Evolutionary conservation across 441 rosid species (phyloP).

Genomic region (Biscutella auriculata): DNA sequence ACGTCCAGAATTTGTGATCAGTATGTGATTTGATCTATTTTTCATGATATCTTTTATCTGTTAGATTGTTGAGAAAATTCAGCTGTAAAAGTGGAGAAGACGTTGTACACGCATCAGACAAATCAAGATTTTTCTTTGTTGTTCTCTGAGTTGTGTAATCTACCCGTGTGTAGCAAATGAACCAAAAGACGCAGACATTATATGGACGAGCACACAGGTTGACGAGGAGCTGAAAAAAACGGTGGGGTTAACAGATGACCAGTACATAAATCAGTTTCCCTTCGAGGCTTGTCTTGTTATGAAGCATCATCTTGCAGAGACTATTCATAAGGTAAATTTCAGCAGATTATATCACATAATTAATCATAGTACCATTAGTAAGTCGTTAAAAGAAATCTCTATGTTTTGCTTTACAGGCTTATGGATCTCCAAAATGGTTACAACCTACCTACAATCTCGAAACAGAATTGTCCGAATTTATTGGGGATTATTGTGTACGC

Average conservation of each 20-base stretch:
- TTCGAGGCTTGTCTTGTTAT: conserved; percentile 90
- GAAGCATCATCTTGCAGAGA: conserved; percentile 97
- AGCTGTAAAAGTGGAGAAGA: not conserved
- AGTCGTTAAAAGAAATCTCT: not conserved
- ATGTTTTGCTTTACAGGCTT: conserved; percentile 39
- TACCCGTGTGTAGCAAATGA: conserved; percentile 45
- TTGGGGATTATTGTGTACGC: conserved; percentile 63
- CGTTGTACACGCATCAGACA: not conserved
- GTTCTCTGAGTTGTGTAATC: conserved; percentile 1
- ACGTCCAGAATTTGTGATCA: conserved; percentile 67
- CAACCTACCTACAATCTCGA: conserved; percentile 90
- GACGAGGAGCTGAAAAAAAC: conserved; percentile 65
- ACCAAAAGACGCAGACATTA: conserved; percentile 70
- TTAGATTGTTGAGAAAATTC: not conserved
- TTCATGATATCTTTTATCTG: not conserved
- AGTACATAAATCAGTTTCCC: conserved; percentile 76
- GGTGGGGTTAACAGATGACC: conserved; percentile 64
- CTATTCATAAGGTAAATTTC: conserved; percentile 59
- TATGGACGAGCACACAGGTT: conserved; percentile 84
- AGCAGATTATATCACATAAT: not conserved
- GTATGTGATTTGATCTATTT: conserved; percentile 37
- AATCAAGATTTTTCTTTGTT: not conserved
- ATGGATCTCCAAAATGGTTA: conserved; percentile 76
- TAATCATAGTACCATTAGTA: not conserved
- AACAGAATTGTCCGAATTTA: conserved; percentile 58